phyloP scores from a whole-genome alignment of 75 land plant genomes.

The Larix kaempferi region DNA sequence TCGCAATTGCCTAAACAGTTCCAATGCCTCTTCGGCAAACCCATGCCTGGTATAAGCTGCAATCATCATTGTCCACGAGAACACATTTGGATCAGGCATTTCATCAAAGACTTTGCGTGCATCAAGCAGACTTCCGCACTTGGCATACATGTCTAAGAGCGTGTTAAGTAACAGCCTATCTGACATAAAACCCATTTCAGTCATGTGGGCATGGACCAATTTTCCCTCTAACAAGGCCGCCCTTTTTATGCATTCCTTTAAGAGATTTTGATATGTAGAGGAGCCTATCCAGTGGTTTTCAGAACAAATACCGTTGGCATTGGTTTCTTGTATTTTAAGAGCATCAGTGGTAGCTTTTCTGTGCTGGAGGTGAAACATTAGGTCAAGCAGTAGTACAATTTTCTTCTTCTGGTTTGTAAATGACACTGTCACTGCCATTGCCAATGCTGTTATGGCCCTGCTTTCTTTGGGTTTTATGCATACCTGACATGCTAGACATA shows the following conservation, averaged over 20 bases:
- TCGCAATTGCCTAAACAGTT: not conserved
- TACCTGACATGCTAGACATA: no score
- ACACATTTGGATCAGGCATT: slow-evolving; percentile 5
- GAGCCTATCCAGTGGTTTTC: not conserved
- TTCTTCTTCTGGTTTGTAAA: no score
- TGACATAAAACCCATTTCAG: not conserved
- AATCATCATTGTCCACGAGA: not conserved
- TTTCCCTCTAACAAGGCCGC: not conserved
- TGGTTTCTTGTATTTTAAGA: no score
- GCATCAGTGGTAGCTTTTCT: no score
- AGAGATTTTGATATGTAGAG: not conserved
- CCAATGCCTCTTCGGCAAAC: not conserved
- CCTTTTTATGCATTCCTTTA: not conserved
- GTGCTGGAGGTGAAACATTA: no score
- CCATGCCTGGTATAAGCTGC: not conserved
- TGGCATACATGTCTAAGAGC: slow-evolving; percentile 5
- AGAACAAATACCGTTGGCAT: no score
- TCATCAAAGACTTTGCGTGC: not conserved
- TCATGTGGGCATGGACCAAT: not conserved
- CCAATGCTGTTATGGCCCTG: no score
- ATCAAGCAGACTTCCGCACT: slow-evolving; percentile 3
- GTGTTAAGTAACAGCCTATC: not conserved
- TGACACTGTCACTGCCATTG: no score
- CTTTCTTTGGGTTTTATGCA: no score
- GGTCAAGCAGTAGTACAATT: no score